Evolutionary conservation across 2,329 filamentous ascomycete genomes (phyloP).

Genomic region (Phaeosphaeriaceae sp.): DNA sequence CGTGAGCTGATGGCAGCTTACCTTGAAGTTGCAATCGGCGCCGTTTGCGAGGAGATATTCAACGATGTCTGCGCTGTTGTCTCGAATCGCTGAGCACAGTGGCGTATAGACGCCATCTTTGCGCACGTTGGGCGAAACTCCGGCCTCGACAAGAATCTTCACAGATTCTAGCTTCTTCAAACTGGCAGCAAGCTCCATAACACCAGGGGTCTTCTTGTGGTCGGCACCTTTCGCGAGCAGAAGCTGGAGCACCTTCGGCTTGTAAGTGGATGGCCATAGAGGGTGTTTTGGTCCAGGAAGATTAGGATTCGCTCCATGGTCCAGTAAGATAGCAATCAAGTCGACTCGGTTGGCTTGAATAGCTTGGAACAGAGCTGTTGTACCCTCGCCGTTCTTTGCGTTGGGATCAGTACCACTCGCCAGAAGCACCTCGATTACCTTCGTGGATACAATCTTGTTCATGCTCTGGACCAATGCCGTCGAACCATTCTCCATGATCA

Average conservation of each 20-base stretch:
- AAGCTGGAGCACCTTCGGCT: constrained; percentile 64
- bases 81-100: constrained; percentile 71
- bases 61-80: constrained; percentile 69
- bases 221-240: constrained; percentile 68
- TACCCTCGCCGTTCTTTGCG: constrained; percentile 66
- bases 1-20: too few relatives aligned
- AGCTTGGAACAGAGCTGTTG: constrained; percentile 69
- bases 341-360: constrained; percentile 65
- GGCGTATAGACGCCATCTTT: constrained; percentile 74
- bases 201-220: constrained; percentile 64
- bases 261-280: constrained; percentile 69
- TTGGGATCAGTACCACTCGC: constrained; percentile 67
- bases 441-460: constrained; percentile 63
- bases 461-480: constrained; percentile 68
- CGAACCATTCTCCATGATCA: constrained; percentile 62
- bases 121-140: constrained; percentile 66
- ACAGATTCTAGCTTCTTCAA: constrained; percentile 70
- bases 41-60: constrained; percentile 63
- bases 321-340: constrained; percentile 60
- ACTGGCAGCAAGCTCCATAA: constrained; percentile 69
- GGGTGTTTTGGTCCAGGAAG: constrained; percentile 73
- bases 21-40: constrained; percentile 60
- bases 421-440: constrained; percentile 65
- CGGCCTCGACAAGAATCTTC: constrained; percentile 62
- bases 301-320: constrained; percentile 71